Evolutionary conservation across 805 yeast genomes (phyloP).

Genomic region (Starmerella ratchasimensis): DNA sequence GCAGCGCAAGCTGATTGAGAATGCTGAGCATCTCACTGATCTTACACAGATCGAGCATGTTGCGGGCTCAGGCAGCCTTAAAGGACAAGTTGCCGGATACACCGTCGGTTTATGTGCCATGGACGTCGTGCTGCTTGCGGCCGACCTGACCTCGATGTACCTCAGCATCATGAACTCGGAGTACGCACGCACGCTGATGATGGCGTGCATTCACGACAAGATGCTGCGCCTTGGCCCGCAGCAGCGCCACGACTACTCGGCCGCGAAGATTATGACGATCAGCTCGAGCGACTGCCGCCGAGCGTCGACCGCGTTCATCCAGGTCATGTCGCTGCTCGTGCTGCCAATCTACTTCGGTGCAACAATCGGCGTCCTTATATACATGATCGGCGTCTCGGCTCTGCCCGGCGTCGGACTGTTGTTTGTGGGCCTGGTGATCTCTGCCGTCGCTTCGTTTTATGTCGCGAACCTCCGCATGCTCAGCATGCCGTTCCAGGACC

Average conservation of each 20-base stretch:
- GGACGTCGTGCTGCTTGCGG: slow-evolving; percentile 35
- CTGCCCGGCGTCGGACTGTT: slow-evolving; percentile 52
- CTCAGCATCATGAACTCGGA: slow-evolving; percentile 51
- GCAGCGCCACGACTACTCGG: slow-evolving; percentile 46
- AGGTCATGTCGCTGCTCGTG: slow-evolving; percentile 8
- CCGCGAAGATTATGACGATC: slow-evolving; percentile 58
- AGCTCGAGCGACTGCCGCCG: slow-evolving; percentile 71
- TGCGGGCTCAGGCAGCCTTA: slow-evolving; percentile 4
- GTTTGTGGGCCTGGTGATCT: slow-evolving; percentile 25
- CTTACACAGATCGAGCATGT: too few species aligned
- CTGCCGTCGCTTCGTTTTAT: slow-evolving; percentile 25
- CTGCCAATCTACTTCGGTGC: slow-evolving; percentile 21
- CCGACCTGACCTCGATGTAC: slow-evolving; percentile 49
- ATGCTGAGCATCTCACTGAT: slow-evolving; percentile 10
- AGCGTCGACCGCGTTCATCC: slow-evolving; percentile 36
- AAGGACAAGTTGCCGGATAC: slow-evolving; percentile 56
- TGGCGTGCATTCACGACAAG: slow-evolving; percentile 56
- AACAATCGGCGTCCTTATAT: slow-evolving; percentile 48
- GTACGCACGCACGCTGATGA: slow-evolving; percentile 52
- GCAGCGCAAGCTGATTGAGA: slow-evolving; percentile 10
- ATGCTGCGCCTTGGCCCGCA: slow-evolving; percentile 46
- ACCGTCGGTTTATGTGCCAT: slow-evolving; percentile 53
- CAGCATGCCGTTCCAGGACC: slow-evolving; percentile 43
- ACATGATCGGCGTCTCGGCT: slow-evolving; percentile 59
- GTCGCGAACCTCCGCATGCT: slow-evolving; percentile 6